phyloP scores from a whole-genome alignment of 768 basidiomycete genomes.

The Naganishia vaughanmartiniae region DNA sequence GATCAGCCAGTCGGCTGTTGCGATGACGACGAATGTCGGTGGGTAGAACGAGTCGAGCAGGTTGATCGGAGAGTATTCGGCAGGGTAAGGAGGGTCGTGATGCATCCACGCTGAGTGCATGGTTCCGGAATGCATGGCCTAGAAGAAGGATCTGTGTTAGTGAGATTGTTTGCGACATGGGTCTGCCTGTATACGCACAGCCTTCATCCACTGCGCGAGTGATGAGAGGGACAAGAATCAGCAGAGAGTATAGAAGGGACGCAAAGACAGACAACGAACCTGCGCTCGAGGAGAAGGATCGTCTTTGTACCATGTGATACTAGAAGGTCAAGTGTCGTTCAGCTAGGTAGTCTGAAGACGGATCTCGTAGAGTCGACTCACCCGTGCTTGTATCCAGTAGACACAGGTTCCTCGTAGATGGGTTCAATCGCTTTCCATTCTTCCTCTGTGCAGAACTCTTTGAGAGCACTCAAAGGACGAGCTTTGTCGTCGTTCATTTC shows the following conservation, averaged over 20 bases:
- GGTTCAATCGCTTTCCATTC: slow-evolving; percentile 5
- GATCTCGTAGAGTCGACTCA: neutral
- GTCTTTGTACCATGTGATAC: slow-evolving; percentile 11
- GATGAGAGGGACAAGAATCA: neutral
- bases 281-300: neutral
- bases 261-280: neutral
- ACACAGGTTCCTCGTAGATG: slow-evolving; percentile 2
- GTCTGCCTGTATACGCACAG: neutral
- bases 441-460: neutral
- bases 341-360: neutral
- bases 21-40: slow-evolving; percentile 23
- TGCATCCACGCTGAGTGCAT: slow-evolving; percentile 5
- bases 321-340: neutral
- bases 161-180: neutral
- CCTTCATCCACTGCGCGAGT: neutral
- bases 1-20: slow-evolving; percentile 27
- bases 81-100: slow-evolving; percentile 23
- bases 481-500: slow-evolving; percentile 13
- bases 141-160: neutral
- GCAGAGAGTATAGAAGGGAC: neutral
- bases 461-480: neutral
- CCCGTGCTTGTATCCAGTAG: slow-evolving; percentile 5
- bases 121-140: neutral
- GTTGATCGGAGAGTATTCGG: slow-evolving; percentile 19
- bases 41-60: slow-evolving; percentile 27